Evolutionary conservation across 108 stramenopile genomes (phyloP).

Genomic region (Skeletonema tropicum): DNA sequence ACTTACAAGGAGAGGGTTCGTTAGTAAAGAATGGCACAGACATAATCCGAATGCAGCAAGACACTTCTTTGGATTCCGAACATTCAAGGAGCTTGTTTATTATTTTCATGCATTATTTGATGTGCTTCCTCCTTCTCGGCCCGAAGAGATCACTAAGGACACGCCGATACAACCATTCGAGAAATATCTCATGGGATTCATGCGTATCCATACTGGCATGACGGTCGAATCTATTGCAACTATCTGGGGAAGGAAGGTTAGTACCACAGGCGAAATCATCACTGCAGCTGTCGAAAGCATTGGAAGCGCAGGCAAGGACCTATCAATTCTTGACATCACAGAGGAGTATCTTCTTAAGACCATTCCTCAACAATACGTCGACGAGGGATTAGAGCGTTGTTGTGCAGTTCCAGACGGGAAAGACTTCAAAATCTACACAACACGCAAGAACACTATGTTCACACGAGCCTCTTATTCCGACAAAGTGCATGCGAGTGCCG

Average conservation of each 20-base stretch:
- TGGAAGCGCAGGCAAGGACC: conserved; percentile 8
- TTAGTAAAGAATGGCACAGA: no score
- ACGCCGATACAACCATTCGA: no score
- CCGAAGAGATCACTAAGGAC: no score
- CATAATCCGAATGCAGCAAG: conserved; percentile 8
- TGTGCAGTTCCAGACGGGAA: conserved; percentile 17
- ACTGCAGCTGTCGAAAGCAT: neutral
- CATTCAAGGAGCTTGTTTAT: conserved; percentile 14
- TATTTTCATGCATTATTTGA: conserved; percentile 17
- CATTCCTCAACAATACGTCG: conserved; percentile 8
- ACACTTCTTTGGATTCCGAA: conserved; percentile 8
- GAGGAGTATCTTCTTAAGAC: conserved; percentile 15
- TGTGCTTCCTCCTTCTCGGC: conserved; percentile 12
- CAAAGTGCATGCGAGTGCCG: conserved; percentile 17
- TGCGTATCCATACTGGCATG: conserved; percentile 10
- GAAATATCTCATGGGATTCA: neutral
- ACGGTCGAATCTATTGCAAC: neutral
- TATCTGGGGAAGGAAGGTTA: neutral
- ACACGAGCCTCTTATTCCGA: conserved; percentile 15
- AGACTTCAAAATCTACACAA: conserved; percentile 16
- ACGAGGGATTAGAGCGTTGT: conserved; percentile 4
- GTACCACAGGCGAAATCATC: neutral
- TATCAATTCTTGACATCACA: conserved; percentile 13
- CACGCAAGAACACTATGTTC: conserved; percentile 18
- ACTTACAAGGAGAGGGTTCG: no score